A percentile compares a stretch with the other conserved stretches of the same genome.
These are phyloP conservation scores for Striga asiatica DNA, from an alignment of 257 asterid genomes.

Conservation along the genomic window DNA sequence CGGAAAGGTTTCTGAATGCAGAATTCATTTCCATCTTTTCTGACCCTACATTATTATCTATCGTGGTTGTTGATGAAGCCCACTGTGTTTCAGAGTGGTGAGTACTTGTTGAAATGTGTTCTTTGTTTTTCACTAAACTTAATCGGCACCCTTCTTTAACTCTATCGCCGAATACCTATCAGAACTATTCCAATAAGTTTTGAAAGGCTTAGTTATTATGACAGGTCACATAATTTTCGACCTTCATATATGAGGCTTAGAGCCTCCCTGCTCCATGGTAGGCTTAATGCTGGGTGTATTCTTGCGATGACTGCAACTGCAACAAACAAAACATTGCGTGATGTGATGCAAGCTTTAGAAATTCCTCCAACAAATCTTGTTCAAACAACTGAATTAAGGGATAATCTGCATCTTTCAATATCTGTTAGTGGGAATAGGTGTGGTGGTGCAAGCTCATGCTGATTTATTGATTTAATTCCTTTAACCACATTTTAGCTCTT, in stretches of 20 bases:
- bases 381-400: slow-evolving; percentile 61
- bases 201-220: neutral
- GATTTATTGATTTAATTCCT: slow-evolving; percentile 11
- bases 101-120: slow-evolving; percentile 19
- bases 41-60: slow-evolving; percentile 42
- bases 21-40: slow-evolving; percentile 65
- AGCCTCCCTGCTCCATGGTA: slow-evolving; percentile 63
- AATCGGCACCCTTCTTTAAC: neutral
- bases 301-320: slow-evolving; percentile 99
- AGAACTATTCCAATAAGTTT: too few relatives aligned
- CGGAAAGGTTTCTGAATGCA: slow-evolving; percentile 78
- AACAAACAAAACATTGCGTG: slow-evolving; percentile 58
- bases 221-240: slow-evolving; percentile 98
- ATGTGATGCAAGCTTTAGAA: slow-evolving; percentile 76
- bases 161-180: too few relatives aligned
- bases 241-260: slow-evolving; percentile 98
- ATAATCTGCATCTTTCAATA: slow-evolving; percentile 77
- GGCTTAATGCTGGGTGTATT: slow-evolving; percentile 72
- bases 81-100: slow-evolving; percentile 99
- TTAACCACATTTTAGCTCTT: slow-evolving; percentile 1
- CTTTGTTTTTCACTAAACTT: slow-evolving; percentile 3
- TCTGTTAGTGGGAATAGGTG: slow-evolving; percentile 61
- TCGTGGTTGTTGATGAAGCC: slow-evolving; percentile 93
- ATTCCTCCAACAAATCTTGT: slow-evolving; percentile 64
- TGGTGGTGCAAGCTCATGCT: slow-evolving; percentile 14